Percentiles rank a stretch among this genome's conserved stretches.
Evolutionary conservation across 148 eudicot genomes (phyloP).

Genomic region (Camellia granthamiana): DNA sequence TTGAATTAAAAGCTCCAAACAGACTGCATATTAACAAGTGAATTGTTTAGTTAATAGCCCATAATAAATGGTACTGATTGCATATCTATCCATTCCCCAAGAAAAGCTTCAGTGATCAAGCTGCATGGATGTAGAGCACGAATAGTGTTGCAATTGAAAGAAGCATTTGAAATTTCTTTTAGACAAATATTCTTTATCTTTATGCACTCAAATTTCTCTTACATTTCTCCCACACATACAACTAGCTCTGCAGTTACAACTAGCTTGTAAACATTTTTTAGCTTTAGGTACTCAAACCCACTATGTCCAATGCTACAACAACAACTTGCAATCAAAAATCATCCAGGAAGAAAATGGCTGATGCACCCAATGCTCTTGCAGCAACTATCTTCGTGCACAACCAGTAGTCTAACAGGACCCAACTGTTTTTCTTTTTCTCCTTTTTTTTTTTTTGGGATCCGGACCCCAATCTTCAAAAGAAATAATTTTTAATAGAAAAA

Average conservation of each 20-base stretch:
- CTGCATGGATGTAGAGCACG: too few relatives aligned
- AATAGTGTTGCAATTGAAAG: background rate
- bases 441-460: too few relatives aligned
- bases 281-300: slow-evolving; percentile 3
- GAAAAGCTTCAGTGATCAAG: background rate
- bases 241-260: background rate
- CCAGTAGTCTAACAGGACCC: background rate
- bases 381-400: background rate
- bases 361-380: background rate
- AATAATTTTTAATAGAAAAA: too few relatives aligned
- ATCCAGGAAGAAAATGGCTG: background rate
- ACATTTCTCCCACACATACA: too few relatives aligned
- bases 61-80: background rate
- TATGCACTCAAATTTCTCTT: too few relatives aligned
- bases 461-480: too few relatives aligned
- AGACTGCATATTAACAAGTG: background rate
- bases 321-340: background rate
- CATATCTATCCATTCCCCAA: background rate
- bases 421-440: too few relatives aligned
- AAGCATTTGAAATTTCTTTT: background rate
- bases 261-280: background rate
- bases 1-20: background rate
- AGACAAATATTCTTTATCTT: background rate
- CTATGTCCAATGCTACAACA: background rate
- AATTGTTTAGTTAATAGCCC: background rate